These are phyloP conservation scores for Lentithecium fluviatile DNA, from an alignment of 495 filamentous ascomycete species.

Conservation along the genomic window DNA sequence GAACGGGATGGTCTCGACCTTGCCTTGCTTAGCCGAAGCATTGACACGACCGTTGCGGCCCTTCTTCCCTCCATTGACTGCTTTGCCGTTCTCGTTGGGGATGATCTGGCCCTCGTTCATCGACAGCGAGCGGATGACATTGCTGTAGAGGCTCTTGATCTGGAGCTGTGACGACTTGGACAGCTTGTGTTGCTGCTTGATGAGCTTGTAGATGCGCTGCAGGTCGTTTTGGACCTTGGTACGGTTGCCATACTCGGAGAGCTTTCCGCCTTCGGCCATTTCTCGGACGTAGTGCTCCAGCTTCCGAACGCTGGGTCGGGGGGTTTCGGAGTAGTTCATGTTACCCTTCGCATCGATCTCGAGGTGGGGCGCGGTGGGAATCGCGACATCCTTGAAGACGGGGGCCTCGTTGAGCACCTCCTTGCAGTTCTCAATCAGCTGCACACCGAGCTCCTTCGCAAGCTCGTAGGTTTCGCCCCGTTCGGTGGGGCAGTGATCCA, in stretches of 20 bases:
- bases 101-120: conserved; percentile 99
- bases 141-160: conserved; percentile 90
- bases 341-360: conserved; percentile 86
- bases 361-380: conserved; percentile 89
- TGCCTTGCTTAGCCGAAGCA: conserved; percentile 67
- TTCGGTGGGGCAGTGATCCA: conserved; percentile 96
- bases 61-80: conserved; percentile 63
- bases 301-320: conserved; percentile 88
- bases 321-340: conserved; percentile 82
- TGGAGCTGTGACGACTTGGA: conserved; percentile 92
- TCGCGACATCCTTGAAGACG: conserved; percentile 90
- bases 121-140: conserved; percentile 84
- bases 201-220: conserved; percentile 91
- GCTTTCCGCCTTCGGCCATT: conserved; percentile 97
- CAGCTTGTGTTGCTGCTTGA: conserved; percentile 93
- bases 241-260: conserved; percentile 97
- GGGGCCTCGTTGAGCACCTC: conserved; percentile 80
- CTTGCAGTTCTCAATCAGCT: conserved; percentile 96
- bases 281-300: conserved; percentile 98
- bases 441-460: conserved; percentile 90
- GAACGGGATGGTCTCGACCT: conserved; percentile 97
- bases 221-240: conserved; percentile 97
- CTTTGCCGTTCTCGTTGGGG: conserved; percentile 68
- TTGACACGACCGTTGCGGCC: conserved; percentile 59
- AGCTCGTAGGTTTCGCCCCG: conserved; percentile 96